Base-by-base conservation (phyloP, 163 green algal species). In the Scenedesmus sp. region DNA sequence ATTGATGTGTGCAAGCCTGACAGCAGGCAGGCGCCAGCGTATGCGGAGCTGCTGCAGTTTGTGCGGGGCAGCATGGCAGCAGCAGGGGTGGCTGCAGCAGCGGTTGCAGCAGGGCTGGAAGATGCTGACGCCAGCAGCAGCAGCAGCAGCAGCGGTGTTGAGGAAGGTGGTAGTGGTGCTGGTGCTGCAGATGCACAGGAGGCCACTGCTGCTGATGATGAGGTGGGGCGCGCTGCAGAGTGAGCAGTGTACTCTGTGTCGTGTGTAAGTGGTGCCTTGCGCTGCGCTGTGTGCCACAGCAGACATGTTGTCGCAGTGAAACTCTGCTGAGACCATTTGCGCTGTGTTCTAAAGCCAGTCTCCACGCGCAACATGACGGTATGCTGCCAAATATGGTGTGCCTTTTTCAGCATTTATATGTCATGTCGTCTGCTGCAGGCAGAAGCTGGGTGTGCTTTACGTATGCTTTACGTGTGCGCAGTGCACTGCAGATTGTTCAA, bases 1-100 rank as follows among this genome's bases (percentile, higher is more conserved):
- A 97, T 99, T 81, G 94, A 94, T 57, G 91, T 96, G 52, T 99
- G 97, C 95, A 99, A 99, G 92, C 97, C 97, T 0, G 46, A 87
- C 0, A 81, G 94, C 54, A 88, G 66, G 3, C 13, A 91, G 3
- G 94, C 97, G 73, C 86, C 92, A 0, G 93, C 92, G 0, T 99
- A 98, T 84, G 59, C 64, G 0, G 56, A 88, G 64, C 81, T 96
- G 57, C 76, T 94, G 13, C 82, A 94, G 46, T 96, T 97, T 84
- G 73, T 98, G 56, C 79, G 89, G 12, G 82, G 3, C 1, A 86
- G 66, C 54, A 46, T 89, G 54, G 55, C n/a, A 12, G 26, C 18
- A 6, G 79, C 52, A 16, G 79, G 34, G 15, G 79, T 46, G 46
- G 79, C 46, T 2, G 52, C 34, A 12, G 83, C 83, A n/a, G 83